phyloP scores from a whole-genome alignment of 352 stramenopile genomes.

The Pythium apleroticum region DNA sequence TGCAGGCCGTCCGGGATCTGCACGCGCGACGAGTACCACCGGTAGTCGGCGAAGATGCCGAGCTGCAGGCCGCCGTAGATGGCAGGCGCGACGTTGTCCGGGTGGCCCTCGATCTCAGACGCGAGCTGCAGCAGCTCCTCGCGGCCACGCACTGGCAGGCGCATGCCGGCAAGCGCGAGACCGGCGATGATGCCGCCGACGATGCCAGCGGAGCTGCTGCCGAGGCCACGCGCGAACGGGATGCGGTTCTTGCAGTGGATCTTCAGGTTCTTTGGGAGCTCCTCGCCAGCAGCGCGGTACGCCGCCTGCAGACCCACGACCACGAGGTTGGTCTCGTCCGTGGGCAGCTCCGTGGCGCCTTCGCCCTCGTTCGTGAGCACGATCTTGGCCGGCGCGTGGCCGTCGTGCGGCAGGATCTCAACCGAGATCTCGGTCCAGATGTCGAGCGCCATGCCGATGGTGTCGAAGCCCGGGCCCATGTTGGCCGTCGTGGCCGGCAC shows the following conservation, averaged over 20 bases:
- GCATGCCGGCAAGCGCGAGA: constrained; percentile 96
- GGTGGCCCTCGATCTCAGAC: constrained; percentile 97
- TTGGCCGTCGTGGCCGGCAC: constrained; percentile 98
- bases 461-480: constrained; percentile 98
- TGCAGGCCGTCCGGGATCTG: constrained; percentile 95
- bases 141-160: constrained; percentile 79
- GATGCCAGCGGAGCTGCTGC: constrained; percentile 98
- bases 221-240: constrained; percentile 95
- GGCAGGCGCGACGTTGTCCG: constrained; percentile 98
- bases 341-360: constrained; percentile 91
- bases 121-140: constrained; percentile 97
- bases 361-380: constrained; percentile 97
- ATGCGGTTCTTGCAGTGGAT: constrained; percentile 98
- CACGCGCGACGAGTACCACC: constrained; percentile 97
- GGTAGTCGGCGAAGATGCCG: constrained; percentile 91
- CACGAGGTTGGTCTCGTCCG: constrained; percentile 91
- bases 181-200: constrained; percentile 98
- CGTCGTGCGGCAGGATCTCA: constrained; percentile 59
- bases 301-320: constrained; percentile 94
- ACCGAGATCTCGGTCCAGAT: constrained; percentile 99
- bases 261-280: constrained; percentile 90
- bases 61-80: constrained; percentile 99
- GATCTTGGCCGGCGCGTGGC: constrained; percentile 64
- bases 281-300: constrained; percentile 94
- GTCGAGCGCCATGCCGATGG: constrained; percentile 97